Percentiles rank a stretch among this genome's conserved stretches.
Conservation (phyloP, 1,139 yeast species). For the Yamadazyma jaroonii region DNA sequence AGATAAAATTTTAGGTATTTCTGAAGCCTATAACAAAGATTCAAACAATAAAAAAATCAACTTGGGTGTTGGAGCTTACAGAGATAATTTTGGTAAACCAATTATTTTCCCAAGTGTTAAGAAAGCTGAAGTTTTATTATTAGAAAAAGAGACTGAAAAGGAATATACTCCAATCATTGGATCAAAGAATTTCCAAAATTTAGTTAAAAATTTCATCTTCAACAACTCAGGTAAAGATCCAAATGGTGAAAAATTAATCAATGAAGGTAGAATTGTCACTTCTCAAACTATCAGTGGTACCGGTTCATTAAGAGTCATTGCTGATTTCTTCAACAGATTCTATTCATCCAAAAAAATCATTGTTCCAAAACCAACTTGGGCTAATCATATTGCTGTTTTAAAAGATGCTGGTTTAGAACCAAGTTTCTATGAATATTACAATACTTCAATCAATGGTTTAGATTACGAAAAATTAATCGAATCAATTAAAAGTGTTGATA, state of each 20-base stretch:
- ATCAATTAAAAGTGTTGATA: conserved; percentile 38
- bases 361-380: conserved; percentile 75
- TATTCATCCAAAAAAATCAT: conserved; percentile 44
- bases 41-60: conserved; percentile 41
- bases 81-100: conserved; percentile 47
- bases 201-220: conserved; percentile 50
- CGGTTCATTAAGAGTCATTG: conserved; percentile 56
- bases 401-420: conserved; percentile 47
- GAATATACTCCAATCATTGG: conserved; percentile 60
- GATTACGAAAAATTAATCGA: conserved; percentile 50
- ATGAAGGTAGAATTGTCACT: conserved; percentile 48
- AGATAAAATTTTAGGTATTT: conserved; percentile 69
- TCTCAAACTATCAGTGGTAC: conserved; percentile 62
- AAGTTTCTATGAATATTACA: conserved; percentile 50
- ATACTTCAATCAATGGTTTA: conserved; percentile 50
- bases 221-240: conserved; percentile 48
- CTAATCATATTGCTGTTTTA: conserved; percentile 63
- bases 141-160: conserved; percentile 46
- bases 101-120: conserved; percentile 48
- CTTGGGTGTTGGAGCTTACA: conserved; percentile 52
- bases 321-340: conserved; percentile 51
- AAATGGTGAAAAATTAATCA: conserved; percentile 46
- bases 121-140: conserved; percentile 41
- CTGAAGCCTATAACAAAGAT: conserved; percentile 49
- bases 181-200: conserved; percentile 44